Evolutionary conservation across 495 filamentous ascomycete species (phyloP).

Genomic region (Penicillium riverlandense): DNA sequence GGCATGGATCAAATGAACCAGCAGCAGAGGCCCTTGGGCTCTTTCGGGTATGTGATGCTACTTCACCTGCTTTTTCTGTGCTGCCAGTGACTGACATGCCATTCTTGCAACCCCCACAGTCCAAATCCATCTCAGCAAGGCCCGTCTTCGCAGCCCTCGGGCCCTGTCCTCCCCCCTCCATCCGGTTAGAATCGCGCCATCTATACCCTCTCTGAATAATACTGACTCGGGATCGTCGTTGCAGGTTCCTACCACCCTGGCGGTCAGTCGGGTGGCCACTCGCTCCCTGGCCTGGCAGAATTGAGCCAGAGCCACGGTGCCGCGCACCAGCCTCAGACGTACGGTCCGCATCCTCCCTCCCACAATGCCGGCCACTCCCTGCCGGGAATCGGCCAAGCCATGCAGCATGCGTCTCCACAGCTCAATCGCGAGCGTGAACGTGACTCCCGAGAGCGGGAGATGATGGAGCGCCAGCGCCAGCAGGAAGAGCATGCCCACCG

Average conservation of each 20-base stretch:
- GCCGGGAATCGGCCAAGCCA: conserved; percentile 44
- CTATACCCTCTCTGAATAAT: not conserved
- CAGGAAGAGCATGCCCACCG: conserved; percentile 54
- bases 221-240: conserved; percentile 20
- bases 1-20: conserved; percentile 41
- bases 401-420: conserved; percentile 47
- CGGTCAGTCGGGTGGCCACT: conserved; percentile 41
- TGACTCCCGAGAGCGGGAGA: conserved; percentile 43
- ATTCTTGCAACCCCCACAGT: conserved; percentile 14
- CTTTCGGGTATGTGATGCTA: conserved; percentile 30
- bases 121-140: conserved; percentile 43
- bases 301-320: conserved; percentile 43
- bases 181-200: conserved; percentile 28
- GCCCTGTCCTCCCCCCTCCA: conserved; percentile 43
- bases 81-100: conserved; percentile 7
- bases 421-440: conserved; percentile 47
- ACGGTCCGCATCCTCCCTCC: conserved; percentile 36
- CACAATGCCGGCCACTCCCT: conserved; percentile 43
- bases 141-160: conserved; percentile 39
- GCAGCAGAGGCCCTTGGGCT: conserved; percentile 37
- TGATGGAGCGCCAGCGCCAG: conserved; percentile 37
- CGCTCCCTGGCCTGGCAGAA: conserved; percentile 44
- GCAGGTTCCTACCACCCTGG: conserved; percentile 36
- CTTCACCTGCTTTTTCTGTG: not conserved
- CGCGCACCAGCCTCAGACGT: conserved; percentile 43